Percentiles rank a stretch among this genome's conserved stretches.
Evolutionary conservation across 805 yeast genomes (phyloP).

Genomic region (Nakazawaea populi): DNA sequence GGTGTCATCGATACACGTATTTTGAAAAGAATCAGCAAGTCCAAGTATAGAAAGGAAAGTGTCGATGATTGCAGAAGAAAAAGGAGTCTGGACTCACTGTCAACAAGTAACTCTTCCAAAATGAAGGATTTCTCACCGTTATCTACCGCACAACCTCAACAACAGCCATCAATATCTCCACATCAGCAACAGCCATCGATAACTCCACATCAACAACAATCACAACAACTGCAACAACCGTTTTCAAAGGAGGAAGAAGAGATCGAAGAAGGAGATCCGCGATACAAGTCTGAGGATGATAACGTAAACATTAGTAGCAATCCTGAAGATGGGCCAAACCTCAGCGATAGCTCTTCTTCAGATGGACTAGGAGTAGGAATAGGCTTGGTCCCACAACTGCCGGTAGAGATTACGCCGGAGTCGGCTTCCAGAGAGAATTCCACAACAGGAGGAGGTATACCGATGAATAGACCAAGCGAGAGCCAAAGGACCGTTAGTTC

Average conservation of each 20-base stretch:
- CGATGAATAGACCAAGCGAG: neutral
- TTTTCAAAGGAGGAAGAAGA: conserved; percentile 2
- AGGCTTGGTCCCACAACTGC: conserved; percentile 3
- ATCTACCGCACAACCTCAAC: neutral
- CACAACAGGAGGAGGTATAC: neutral
- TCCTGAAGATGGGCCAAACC: neutral
- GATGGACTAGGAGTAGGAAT: conserved; percentile 9
- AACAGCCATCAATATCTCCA: neutral
- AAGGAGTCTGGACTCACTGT: conserved; percentile 1
- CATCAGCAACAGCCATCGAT: neutral
- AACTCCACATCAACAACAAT: neutral
- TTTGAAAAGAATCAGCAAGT: conserved; percentile 40
- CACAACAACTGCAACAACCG: neutral
- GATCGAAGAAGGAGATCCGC: conserved; percentile 11
- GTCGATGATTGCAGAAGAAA: neutral
- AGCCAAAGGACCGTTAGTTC: neutral
- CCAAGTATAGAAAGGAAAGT: conserved; percentile 11
- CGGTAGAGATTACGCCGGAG: neutral
- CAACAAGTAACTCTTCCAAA: neutral
- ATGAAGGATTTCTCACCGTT: conserved; percentile 2
- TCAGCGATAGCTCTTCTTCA: neutral
- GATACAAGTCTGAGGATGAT: neutral
- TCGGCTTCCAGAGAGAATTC: neutral
- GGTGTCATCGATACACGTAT: conserved; percentile 55
- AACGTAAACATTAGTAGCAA: neutral